Evolutionary conservation across 2,329 filamentous ascomycete genomes (phyloP), one percentile per base, ranked within the genome.

Genomic region (Aphanoascus verrucosus): DNA sequence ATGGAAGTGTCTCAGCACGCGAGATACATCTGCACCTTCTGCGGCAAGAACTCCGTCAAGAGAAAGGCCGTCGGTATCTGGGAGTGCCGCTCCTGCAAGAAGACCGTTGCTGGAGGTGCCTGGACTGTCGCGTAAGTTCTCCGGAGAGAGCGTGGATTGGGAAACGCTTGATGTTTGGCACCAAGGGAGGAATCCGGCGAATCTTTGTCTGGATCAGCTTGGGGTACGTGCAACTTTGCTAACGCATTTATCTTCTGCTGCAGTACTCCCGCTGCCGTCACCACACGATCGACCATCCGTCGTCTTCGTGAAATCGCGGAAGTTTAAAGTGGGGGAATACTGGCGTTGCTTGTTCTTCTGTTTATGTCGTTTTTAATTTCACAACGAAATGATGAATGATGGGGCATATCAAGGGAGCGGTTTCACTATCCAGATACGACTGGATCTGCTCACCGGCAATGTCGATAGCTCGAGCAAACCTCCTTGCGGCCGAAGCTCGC

Each of bases 1-100:
- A 95, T 96, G 86, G 93, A 97, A 85, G 87, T 97, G 75, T 87
- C 88, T 69, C 93, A 97, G 78, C 93, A 98, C 82, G 88, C 89
- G 79, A 86, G 86, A 75, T 97, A 96, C 75, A 84, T 84, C 72
- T 97, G 91, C 84, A 91, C 90, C 64, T 98, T 97, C 86, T 95
- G 89, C 83, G 91, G 91, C 72, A 97, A 97, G 85, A 85, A 83
- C 73, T 86, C 85, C 67, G 89, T 95, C 72, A 89, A 89, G 81
- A 85, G 91, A 71, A 80, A 88, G 72, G 84, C 88, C 61, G 87
- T 91, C 67, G 90, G 90, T 69, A 96, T 95, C 82, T 96, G 91
- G 91, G 82, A 91, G 76, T 98, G 93, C 87, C 85, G 83, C 76
- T 81, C 85, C 58, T 97, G 93, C 85, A 84, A 87, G 75, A 96